Base-by-base conservation (phyloP, 495 filamentous ascomycete genomes). In the Letharia columbiana region DNA sequence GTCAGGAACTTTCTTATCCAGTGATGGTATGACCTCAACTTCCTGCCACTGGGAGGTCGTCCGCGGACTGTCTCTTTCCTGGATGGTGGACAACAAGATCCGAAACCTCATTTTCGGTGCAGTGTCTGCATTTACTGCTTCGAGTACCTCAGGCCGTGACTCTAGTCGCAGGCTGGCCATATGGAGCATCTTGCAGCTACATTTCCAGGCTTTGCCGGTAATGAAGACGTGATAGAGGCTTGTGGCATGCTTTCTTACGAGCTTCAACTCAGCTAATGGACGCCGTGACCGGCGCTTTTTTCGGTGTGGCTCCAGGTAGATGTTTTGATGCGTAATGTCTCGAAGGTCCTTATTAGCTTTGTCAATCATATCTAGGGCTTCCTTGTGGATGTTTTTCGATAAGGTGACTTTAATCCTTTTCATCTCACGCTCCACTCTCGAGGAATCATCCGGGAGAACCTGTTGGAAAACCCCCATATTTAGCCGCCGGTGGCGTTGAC, bases 361-460 rank as follows among this genome's bases (percentile, higher is more conserved):
- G 8, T 70, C 62, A 17, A 75, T 73, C 17, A 61, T 50, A 7
- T 63, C 47, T 0, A 76, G 45, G 3, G 71, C 49, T 35, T 72
- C 63, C 45, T 69, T 65, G 56, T 76, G 71, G 33, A 72, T 63
- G 12, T 66, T 68, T 13, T 72, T 72, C 5, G 66, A 70, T 9
- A 78, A 37, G 10, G 60, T 65, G 12, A 66, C 15, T 66, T 69
- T 71, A 9, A 76, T 62, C 15, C 59, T 54, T 40, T 68, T 75
- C 64, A 67, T 66, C 39, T 60, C 57, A 49, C 59, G 71, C 50
- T 67, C 73, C 33, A 71, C 42, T 11, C 66, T 35, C 23, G 47
- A 61, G 35, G 35, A 62, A 8, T 65, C 64, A 28, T 61, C 39
- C 17, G 54, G 63, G 39, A n/a, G 17, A 23, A 70, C 42, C 68